Conservation (phyloP, 495 filamentous ascomycete species). For the Amorphotheca resinae region DNA sequence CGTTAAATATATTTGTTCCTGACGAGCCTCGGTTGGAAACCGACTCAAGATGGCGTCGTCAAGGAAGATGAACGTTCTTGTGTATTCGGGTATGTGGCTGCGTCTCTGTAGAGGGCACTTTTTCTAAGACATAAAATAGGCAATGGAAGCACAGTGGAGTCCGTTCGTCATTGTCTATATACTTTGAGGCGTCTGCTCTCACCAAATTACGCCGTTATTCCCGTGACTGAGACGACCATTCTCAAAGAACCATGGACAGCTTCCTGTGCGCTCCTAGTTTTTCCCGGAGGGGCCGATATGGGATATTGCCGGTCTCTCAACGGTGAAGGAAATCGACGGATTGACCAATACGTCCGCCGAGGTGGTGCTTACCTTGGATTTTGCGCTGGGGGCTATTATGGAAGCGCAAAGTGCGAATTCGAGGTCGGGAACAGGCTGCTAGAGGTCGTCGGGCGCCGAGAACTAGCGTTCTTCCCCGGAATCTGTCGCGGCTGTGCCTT, state of each 20-base stretch:
- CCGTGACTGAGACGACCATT: constrained; percentile 63
- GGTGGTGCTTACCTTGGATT: constrained; percentile 83
- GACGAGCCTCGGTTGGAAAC: constrained; percentile 3
- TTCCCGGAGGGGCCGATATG: constrained; percentile 91
- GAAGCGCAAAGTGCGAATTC: constrained; percentile 68
- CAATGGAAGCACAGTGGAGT: constrained; percentile 72
- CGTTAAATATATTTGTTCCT: not conserved
- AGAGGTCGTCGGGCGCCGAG: constrained; percentile 77
- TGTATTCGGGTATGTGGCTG: constrained; percentile 58
- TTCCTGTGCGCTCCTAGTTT: constrained; percentile 77
- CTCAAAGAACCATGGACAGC: constrained; percentile 86
- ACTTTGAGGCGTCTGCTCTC: constrained; percentile 82
- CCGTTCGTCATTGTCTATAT: constrained; percentile 80
- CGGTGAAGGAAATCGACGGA: constrained; percentile 73
- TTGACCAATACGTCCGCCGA: constrained; percentile 70
- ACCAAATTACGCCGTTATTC: constrained; percentile 84
- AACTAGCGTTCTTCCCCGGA: constrained; percentile 80
- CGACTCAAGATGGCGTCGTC: constrained; percentile 14
- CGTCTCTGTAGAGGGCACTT: not conserved
- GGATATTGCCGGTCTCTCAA: constrained; percentile 84
- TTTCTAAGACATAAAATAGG: constrained; percentile 34
- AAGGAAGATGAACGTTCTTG: constrained; percentile 65
- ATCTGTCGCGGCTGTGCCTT: constrained; percentile 81
- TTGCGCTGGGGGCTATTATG: constrained; percentile 94
- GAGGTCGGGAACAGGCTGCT: constrained; percentile 71